Evolutionary conservation across 2,329 filamentous ascomycete genomes (phyloP).

Genomic region (Paradendryphiella salina): DNA sequence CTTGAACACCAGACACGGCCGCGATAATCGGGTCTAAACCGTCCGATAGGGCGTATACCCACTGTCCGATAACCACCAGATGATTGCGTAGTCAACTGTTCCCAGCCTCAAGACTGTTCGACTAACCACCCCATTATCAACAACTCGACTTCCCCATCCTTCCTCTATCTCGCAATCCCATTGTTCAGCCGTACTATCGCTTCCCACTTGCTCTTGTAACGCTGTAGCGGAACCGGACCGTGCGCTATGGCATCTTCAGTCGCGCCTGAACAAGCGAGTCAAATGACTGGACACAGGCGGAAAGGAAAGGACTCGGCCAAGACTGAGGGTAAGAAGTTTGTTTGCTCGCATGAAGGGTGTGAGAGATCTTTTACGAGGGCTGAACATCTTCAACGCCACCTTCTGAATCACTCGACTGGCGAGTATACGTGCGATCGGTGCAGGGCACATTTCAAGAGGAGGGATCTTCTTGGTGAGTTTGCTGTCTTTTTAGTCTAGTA

Average conservation of each 20-base stretch:
- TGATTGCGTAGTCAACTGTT: slow-evolving; percentile 2
- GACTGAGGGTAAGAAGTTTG: slow-evolving; percentile 57
- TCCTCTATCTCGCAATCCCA: slow-evolving; percentile 20
- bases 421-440: slow-evolving; percentile 63
- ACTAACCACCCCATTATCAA: slow-evolving; percentile 4
- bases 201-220: no score
- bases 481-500: slow-evolving; percentile 1
- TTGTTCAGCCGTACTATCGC: neutral
- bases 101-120: no score
- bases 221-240: neutral
- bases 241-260: slow-evolving; percentile 23
- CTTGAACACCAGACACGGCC: slow-evolving; percentile 13
- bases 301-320: slow-evolving; percentile 59
- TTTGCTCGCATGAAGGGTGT: slow-evolving; percentile 78
- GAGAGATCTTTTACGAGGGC: slow-evolving; percentile 93
- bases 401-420: slow-evolving; percentile 75
- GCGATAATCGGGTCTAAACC: slow-evolving; percentile 19
- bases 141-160: slow-evolving; percentile 32
- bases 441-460: slow-evolving; percentile 63
- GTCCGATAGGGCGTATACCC: slow-evolving; percentile 17
- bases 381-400: slow-evolving; percentile 93
- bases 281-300: slow-evolving; percentile 59
- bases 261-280: slow-evolving; percentile 16
- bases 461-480: slow-evolving; percentile 59
- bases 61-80: slow-evolving; percentile 11